These are phyloP conservation scores for Paspalum vaginatum DNA, from an alignment of 176 grass and related monocot genomes.

Conservation along the genomic window DNA sequence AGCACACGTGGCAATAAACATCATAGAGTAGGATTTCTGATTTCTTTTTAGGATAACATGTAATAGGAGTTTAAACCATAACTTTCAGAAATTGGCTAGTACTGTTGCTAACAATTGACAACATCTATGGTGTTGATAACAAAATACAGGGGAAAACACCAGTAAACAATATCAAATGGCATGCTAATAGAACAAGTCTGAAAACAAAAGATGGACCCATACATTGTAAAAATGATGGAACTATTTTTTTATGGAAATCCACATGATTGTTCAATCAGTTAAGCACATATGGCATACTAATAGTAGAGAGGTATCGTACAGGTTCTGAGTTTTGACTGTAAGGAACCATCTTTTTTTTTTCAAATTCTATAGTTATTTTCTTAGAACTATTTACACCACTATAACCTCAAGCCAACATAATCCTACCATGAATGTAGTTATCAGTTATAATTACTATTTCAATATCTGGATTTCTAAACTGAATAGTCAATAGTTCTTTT, in stretches of 20 bases:
- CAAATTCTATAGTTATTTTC: constrained; percentile 5
- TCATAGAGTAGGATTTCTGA: not conserved
- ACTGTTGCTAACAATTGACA: too few species aligned
- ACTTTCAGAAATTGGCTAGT: too few species aligned
- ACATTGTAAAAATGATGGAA: not conserved
- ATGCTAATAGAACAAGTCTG: not conserved
- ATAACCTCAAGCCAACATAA: not conserved
- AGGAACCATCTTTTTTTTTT: not conserved
- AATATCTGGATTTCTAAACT: not conserved
- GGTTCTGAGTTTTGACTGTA: not conserved
- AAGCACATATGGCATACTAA: constrained; percentile 10
- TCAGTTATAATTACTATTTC: not conserved
- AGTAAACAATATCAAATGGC: constrained; percentile 6
- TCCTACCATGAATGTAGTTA: not conserved
- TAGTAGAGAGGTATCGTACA: not conserved
- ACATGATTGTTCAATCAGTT: constrained; percentile 19
- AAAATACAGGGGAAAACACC: not conserved
- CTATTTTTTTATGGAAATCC: not conserved
- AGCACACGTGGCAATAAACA: constrained; percentile 9
- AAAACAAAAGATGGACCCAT: not conserved
- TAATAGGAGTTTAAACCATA: not conserved
- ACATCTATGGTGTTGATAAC: not conserved
- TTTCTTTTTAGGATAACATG: not conserved
- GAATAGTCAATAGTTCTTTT: not conserved
- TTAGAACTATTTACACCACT: not conserved